These are phyloP conservation scores for Colletotrichum tanaceti DNA, from an alignment of 2,329 filamentous ascomycete species.

Conservation along the genomic window DNA sequence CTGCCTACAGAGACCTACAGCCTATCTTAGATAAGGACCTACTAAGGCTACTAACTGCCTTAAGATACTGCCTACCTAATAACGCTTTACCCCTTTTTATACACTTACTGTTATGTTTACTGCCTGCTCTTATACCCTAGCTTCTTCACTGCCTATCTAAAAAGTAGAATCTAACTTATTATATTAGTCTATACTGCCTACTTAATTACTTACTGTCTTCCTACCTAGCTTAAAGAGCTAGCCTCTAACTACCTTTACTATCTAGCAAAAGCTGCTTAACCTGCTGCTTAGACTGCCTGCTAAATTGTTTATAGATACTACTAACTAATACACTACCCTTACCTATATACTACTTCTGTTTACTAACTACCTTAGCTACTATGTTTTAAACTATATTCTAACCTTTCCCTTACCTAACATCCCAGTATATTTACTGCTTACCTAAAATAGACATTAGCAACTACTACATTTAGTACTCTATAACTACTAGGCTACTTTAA, in stretches of 20 bases:
- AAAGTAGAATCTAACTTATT: not conserved
- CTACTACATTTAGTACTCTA: not conserved
- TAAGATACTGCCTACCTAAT: not conserved
- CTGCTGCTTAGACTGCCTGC: not conserved
- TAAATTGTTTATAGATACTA: not conserved
- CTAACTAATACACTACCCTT: not conserved
- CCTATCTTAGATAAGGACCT: not conserved
- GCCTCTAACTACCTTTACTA: not conserved
- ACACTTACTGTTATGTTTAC: not conserved
- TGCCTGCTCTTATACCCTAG: not conserved
- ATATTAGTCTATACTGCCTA: not conserved
- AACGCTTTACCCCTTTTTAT: not conserved
- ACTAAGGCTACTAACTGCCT: not conserved
- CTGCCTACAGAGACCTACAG: not conserved
- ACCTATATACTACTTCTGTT: not conserved
- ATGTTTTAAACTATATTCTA: not conserved
- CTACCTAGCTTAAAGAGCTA: not conserved
- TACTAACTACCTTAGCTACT: not conserved
- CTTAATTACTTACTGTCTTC: not conserved
- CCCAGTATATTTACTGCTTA: not conserved
- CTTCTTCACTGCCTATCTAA: not conserved
- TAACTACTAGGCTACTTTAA: not conserved
- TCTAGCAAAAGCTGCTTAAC: not conserved
- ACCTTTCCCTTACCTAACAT: not conserved
- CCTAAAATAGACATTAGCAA: not conserved